Evolutionary conservation across 2,329 filamentous ascomycete genomes (phyloP).

Genomic region (Pseudocercospora musae): DNA sequence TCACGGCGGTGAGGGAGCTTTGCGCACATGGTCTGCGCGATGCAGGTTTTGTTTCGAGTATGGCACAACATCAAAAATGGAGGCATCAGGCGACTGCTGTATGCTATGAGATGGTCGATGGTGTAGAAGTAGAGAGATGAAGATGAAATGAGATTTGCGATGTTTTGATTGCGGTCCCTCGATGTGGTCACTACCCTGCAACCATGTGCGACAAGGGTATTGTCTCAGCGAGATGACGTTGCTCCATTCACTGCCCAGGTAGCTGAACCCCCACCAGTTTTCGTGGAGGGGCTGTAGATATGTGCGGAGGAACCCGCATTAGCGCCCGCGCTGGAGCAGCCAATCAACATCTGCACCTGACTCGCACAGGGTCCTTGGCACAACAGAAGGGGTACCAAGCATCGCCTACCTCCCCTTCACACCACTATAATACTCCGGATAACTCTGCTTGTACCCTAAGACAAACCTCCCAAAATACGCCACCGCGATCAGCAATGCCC

Average conservation of each 20-base stretch:
- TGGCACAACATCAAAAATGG: background rate
- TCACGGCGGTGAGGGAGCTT: conserved; percentile 1
- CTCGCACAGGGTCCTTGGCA: background rate
- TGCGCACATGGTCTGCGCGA: background rate
- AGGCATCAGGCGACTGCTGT: background rate
- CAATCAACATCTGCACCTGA: background rate
- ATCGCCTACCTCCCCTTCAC: conserved; percentile 17
- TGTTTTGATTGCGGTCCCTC: background rate
- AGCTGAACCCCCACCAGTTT: background rate
- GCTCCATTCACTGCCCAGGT: background rate
- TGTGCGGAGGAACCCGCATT: background rate
- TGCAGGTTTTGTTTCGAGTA: background rate
- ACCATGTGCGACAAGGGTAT: background rate
- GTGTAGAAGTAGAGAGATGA: background rate
- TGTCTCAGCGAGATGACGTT: background rate
- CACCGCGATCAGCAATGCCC: conserved; percentile 18
- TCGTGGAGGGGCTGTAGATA: background rate
- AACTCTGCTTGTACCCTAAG: conserved; percentile 21
- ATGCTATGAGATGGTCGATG: background rate
- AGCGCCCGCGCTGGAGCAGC: background rate
- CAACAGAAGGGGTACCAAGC: background rate
- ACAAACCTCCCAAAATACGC: conserved; percentile 20
- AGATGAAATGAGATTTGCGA: background rate
- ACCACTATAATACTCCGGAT: conserved; percentile 22
- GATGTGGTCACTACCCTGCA: background rate